Conservation (phyloP, 176 grass and related monocot species). For the Stipa capillata region DNA sequence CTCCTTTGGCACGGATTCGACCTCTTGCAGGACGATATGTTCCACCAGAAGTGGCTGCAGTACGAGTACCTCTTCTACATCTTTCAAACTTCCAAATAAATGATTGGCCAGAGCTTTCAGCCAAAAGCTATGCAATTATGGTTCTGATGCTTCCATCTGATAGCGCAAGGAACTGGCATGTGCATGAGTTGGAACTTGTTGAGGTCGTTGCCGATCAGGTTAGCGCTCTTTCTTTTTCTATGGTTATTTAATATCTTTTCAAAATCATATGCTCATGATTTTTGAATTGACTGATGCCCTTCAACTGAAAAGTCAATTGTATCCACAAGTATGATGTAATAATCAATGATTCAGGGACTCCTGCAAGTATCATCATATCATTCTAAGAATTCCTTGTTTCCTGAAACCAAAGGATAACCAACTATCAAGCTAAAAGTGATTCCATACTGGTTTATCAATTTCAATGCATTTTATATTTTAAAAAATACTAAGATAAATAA, state of each 20-base stretch:
- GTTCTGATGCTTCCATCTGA: constrained; percentile 82
- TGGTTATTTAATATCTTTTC: neutral
- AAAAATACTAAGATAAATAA: neutral
- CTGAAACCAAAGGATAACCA: neutral
- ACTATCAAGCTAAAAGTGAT: neutral
- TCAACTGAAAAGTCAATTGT: neutral
- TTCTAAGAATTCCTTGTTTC: neutral
- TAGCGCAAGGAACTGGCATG: constrained; percentile 79
- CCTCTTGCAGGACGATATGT: constrained; percentile 50
- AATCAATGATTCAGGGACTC: neutral
- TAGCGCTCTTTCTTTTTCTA: neutral
- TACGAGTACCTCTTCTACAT: constrained; percentile 71
- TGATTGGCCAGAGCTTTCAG: constrained; percentile 68
- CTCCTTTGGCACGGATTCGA: constrained; percentile 45
- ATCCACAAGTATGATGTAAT: neutral
- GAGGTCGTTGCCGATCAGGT: constrained; percentile 97
- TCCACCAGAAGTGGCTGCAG: constrained; percentile 76
- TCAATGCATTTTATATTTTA: neutral
- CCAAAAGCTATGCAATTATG: constrained; percentile 87
- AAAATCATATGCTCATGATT: neutral
- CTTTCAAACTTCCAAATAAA: constrained; percentile 91
- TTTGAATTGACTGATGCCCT: neutral
- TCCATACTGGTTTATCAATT: neutral
- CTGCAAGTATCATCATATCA: neutral
- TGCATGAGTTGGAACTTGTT: constrained; percentile 85